Evolutionary conservation across 345 rosid genomes (phyloP).

Genomic region (Aquilaria yunnanensis): DNA sequence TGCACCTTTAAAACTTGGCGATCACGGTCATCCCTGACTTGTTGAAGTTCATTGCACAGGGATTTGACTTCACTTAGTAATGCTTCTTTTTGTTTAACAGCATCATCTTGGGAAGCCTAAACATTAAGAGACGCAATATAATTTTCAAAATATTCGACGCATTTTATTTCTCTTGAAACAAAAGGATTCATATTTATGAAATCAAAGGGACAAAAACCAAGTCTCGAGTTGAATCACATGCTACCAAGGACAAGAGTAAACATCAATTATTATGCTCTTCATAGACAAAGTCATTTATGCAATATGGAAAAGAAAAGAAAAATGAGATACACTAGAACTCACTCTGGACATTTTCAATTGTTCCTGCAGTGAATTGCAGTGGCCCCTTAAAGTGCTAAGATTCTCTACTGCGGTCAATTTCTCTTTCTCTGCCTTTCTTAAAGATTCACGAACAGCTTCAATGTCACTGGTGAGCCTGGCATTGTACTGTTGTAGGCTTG

Average conservation of each 20-base stretch:
- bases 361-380: conserved; percentile 72
- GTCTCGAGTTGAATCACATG: neutral
- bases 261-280: no score
- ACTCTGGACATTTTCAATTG: conserved; percentile 69
- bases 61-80: conserved; percentile 55
- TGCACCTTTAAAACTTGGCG: conserved; percentile 54
- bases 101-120: conserved; percentile 75
- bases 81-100: conserved; percentile 55
- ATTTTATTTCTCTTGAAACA: no score
- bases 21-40: conserved; percentile 88
- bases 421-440: conserved; percentile 67
- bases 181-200: no score
- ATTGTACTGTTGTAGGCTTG: conserved; percentile 77
- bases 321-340: conserved; percentile 14
- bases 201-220: neutral
- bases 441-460: conserved; percentile 47
- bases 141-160: conserved; percentile 2
- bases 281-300: neutral
- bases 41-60: conserved; percentile 76
- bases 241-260: neutral
- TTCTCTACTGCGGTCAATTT: conserved; percentile 74
- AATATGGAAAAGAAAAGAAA: neutral
- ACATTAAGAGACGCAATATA: neutral
- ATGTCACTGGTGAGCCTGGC: conserved; percentile 66
- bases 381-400: conserved; percentile 78